Evolutionary conservation across 2,329 filamentous ascomycete genomes (phyloP).

Genomic region (Neurospora sp.): DNA sequence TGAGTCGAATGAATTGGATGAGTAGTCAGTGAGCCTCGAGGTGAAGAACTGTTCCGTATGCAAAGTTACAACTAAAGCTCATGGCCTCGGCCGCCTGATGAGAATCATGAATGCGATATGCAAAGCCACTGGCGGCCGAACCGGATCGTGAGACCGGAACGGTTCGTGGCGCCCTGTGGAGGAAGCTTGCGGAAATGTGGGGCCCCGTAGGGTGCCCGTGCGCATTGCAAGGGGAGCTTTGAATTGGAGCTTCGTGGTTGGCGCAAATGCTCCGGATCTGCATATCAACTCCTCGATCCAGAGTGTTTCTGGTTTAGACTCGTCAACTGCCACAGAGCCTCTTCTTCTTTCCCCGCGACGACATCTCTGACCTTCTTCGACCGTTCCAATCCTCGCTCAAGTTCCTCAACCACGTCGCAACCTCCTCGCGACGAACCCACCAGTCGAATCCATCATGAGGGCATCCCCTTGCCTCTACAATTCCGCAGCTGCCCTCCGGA

Average conservation of each 20-base stretch:
- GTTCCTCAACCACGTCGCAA: neutral
- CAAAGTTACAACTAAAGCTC: neutral
- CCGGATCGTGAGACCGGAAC: neutral
- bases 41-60: neutral
- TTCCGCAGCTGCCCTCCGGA: slow-evolving; percentile 35
- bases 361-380: neutral
- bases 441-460: slow-evolving; percentile 25
- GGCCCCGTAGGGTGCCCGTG: neutral
- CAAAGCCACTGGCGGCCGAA: neutral
- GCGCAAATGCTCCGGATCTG: neutral
- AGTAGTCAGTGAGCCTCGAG: neutral
- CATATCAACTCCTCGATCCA: neutral
- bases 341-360: neutral
- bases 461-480: slow-evolving; percentile 30
- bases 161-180: neutral
- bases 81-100: neutral
- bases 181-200: neutral
- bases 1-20: neutral
- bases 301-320: neutral
- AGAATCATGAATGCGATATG: neutral
- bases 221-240: neutral
- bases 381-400: neutral
- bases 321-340: neutral
- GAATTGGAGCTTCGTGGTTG: neutral
- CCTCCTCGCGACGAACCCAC: neutral